Evolutionary conservation across 2,329 filamentous ascomycete species (phyloP), one percentile per base, ranked within the genome.

Genomic region (Aspergillus sp.): DNA sequence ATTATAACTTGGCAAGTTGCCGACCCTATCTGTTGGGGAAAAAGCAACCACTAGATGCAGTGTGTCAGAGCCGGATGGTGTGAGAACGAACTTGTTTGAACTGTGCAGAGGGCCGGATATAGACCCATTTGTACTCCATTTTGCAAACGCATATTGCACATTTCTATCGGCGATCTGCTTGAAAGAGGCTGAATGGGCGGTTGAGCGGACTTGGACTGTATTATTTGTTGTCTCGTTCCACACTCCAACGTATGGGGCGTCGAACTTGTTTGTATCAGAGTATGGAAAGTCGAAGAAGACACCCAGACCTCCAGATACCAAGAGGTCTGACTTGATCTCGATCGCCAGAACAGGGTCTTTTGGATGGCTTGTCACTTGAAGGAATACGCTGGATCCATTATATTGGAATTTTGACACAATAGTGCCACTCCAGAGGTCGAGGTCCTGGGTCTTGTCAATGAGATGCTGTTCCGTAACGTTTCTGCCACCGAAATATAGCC

Each of bases 241-340:
- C 4, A 81, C 66, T 1, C 81, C 81, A 2, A 84, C 81, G 58
- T 80, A 84, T 1, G 82, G 81, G 2, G 80, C 80, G 38, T 83
- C 80, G 55, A 83, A 84, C 61, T 83, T 83, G 61, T 81, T 79
- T 24, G 68, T 73, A 15, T 74, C 78, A 53, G 80, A 78, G n/a
- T 45, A 52, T 3, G 82, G 81, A 54, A 81, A 84, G 53, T 84
- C 81, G 54, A 84, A 76, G 61, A 82, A 82, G 5, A 83, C 64
- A 0, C 78, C 76, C 7, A 84, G 61, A 0, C 72, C 75, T 1
- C 61, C 59, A 4, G 62, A 65, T 9, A 30, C 26, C 7, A 83
- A 60, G 3, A 82, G 66, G 0, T 82, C 79, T 0, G 76, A 78
- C n/a, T 73, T 12, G n/a, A 60, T 34, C 13, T 53, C 43, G 18